These are phyloP conservation scores for Solanum raphanifolium DNA, from an alignment of 257 asterid species.

Conservation along the genomic window DNA sequence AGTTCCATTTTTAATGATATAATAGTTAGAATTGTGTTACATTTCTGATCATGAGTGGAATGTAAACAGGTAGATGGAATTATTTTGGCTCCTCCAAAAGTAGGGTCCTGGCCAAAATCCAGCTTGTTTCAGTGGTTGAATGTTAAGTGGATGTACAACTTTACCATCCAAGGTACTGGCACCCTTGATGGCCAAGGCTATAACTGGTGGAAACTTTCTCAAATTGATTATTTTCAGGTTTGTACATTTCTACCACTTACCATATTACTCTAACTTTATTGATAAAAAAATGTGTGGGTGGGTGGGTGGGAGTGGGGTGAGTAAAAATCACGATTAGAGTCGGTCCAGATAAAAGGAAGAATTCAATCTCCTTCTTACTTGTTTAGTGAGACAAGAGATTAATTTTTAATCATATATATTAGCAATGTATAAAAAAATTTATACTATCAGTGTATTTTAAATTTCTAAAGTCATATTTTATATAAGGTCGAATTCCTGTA, in stretches of 20 bases:
- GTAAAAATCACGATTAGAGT: too few relatives aligned
- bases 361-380: not conserved
- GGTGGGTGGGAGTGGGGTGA: not conserved
- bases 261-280: not conserved
- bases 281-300: not conserved
- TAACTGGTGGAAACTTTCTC: conserved; percentile 64
- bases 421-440: not conserved
- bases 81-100: conserved; percentile 48
- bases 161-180: conserved; percentile 70
- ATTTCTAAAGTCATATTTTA: not conserved
- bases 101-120: conserved; percentile 56
- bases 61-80: conserved; percentile 56
- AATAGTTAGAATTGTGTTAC: not conserved
- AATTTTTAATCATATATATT: not conserved
- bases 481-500: not conserved
- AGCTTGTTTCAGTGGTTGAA: conserved; percentile 71
- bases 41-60: not conserved
- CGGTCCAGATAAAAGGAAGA: too few relatives aligned
- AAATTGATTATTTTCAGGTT: conserved; percentile 25
- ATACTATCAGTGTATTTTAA: not conserved
- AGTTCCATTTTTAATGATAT: not conserved
- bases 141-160: conserved; percentile 62
- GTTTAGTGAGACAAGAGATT: not conserved
- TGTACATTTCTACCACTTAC: not conserved
- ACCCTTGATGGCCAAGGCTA: conserved; percentile 73